These are phyloP conservation scores for Carnegiea gigantea DNA, from an alignment of 179 eudicot genomes.

Conservation along the genomic window DNA sequence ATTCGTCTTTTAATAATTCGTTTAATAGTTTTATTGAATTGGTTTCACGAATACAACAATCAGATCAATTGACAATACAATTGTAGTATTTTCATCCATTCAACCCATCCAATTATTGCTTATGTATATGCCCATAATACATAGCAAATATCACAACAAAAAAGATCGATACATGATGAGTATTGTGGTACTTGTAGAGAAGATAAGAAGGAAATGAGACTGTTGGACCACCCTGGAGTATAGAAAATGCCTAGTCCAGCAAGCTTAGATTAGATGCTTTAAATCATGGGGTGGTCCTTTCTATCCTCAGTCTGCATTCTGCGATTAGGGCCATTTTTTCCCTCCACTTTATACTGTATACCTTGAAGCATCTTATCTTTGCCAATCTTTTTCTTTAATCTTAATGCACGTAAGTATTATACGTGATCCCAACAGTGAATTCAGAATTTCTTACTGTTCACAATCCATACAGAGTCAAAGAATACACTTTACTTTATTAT, in stretches of 20 bases:
- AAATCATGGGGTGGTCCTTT: neutral
- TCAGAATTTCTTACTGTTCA: no score
- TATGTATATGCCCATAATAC: neutral
- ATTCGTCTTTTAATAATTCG: no score
- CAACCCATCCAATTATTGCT: neutral
- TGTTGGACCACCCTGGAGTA: neutral
- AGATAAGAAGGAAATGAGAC: neutral
- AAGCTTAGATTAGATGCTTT: constrained; percentile 7
- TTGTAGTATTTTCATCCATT: no score
- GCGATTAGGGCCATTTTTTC: neutral
- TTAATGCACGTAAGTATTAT: neutral
- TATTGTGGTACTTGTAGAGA: neutral
- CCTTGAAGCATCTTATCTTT: neutral
- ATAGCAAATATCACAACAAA: no score
- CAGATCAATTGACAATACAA: no score
- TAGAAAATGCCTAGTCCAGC: neutral
- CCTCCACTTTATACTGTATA: neutral
- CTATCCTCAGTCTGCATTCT: neutral
- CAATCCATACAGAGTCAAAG: no score
- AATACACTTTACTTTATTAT: no score
- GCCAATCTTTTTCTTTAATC: neutral
- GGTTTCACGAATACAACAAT: no score
- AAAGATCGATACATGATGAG: neutral
- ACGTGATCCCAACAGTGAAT: no score
- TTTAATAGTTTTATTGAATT: no score